Evolutionary conservation across 441 rosid genomes (phyloP).

Genomic region (Pelargonium cotyledonis): DNA sequence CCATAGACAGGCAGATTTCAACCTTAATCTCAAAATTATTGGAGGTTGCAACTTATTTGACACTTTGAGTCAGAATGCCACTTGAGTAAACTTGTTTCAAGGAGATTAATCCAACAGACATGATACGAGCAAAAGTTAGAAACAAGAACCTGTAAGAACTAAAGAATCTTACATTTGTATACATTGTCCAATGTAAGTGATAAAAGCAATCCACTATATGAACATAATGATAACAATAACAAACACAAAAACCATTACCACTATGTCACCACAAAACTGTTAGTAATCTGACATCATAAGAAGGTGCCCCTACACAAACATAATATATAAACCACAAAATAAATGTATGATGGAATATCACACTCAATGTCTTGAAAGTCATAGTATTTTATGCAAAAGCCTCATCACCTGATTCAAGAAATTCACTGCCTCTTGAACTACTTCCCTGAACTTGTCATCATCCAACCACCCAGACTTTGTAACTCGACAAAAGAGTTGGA

Average conservation of each 20-base stretch:
- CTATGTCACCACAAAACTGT: neutral
- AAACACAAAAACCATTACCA: constrained; percentile 4
- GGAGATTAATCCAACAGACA: neutral
- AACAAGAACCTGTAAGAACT: neutral
- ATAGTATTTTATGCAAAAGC: constrained; percentile 2
- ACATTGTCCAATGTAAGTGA: too few relatives aligned
- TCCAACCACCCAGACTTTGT: constrained; percentile 99
- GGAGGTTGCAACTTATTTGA: neutral
- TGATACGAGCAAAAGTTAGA: neutral
- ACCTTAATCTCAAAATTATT: neutral
- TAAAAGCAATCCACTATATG: too few relatives aligned
- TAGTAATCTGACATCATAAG: constrained; percentile 3
- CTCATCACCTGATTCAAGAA: constrained; percentile 81
- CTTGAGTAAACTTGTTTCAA: neutral
- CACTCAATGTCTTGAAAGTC: neutral
- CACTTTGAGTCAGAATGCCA: neutral
- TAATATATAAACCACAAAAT: neutral
- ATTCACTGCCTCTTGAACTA: constrained; percentile 74
- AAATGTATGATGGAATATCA: neutral
- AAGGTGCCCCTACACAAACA: neutral
- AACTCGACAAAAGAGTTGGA: constrained; percentile 84
- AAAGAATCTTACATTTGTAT: neutral
- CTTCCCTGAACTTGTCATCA: constrained; percentile 89
- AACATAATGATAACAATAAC: neutral
- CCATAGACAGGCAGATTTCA: constrained; percentile 1